phyloP scores from a whole-genome alignment of 2,329 filamentous ascomycete genomes.

The Talaromyces sp. region DNA sequence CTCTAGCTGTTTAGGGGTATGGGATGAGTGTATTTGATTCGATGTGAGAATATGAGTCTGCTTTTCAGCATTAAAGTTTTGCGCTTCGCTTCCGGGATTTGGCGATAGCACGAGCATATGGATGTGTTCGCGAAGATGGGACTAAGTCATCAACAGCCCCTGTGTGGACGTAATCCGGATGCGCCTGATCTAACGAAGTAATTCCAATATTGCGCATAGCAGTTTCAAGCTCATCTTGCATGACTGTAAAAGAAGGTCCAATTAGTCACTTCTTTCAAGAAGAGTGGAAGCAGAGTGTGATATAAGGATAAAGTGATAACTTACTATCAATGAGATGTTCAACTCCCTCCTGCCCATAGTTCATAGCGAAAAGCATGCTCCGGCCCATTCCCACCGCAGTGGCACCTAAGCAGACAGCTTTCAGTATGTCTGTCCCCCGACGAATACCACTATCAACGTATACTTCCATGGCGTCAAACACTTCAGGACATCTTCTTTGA shows the following conservation, averaged over 20 bases:
- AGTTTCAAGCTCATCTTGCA: constrained; percentile 53
- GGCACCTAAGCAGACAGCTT: constrained; percentile 57
- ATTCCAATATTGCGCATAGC: constrained; percentile 53
- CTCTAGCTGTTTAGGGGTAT: background rate
- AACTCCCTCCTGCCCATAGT: constrained; percentile 58
- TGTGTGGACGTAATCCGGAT: constrained; percentile 50
- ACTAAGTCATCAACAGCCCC: constrained; percentile 56
- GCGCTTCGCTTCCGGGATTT: constrained; percentile 29
- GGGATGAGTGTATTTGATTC: no score
- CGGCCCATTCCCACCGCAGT: constrained; percentile 58
- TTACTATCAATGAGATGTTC: constrained; percentile 60
- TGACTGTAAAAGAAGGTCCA: constrained; percentile 32
- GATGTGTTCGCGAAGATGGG: constrained; percentile 43
- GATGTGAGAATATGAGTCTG: no score
- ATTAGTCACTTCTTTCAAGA: background rate
- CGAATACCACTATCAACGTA: constrained; percentile 59
- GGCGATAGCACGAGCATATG: constrained; percentile 44
- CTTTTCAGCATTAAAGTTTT: constrained; percentile 31
- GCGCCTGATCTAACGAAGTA: constrained; percentile 47
- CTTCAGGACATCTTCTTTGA: constrained; percentile 53
- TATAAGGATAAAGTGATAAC: constrained; percentile 26
- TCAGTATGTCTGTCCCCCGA: constrained; percentile 58
- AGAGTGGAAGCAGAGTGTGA: no score
- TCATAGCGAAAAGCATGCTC: constrained; percentile 56
- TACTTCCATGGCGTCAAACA: constrained; percentile 54